phyloP scores from a whole-genome alignment of 345 rosid species.

The Euphorbia tirucalli region DNA sequence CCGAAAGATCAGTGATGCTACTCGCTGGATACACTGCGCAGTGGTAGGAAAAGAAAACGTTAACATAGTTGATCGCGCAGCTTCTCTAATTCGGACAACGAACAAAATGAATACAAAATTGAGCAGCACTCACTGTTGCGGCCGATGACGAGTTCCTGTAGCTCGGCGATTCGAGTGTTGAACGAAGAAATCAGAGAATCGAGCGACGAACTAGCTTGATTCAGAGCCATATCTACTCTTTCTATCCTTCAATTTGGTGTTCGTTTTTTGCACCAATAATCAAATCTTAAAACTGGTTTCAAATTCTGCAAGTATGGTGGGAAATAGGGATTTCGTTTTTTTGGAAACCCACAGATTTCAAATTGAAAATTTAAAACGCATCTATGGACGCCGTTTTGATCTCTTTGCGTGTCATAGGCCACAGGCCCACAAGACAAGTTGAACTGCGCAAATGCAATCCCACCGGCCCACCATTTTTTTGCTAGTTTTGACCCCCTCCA shows the following conservation, averaged over 20 bases:
- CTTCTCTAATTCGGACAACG: not conserved
- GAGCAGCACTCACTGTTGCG: constrained; percentile 65
- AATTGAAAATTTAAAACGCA: too few species aligned
- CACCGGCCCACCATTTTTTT: too few species aligned
- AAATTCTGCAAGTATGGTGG: not conserved
- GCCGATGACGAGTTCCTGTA: constrained; percentile 86
- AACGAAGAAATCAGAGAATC: constrained; percentile 67
- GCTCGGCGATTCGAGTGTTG: constrained; percentile 63
- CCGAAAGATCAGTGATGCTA: constrained; percentile 60
- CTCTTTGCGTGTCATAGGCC: not conserved
- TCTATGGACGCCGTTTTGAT: not conserved
- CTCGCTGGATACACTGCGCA: constrained; percentile 79
- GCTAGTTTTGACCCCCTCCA: too few species aligned
- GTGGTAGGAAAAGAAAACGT: not conserved
- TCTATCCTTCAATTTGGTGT: not conserved
- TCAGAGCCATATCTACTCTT: constrained; percentile 49
- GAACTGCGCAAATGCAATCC: not conserved
- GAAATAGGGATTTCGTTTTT: not conserved
- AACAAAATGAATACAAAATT: not conserved
- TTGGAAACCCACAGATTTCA: not conserved
- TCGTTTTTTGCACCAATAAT: too few species aligned
- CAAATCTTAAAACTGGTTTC: not conserved
- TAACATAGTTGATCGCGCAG: not conserved
- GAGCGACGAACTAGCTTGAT: constrained; percentile 64
- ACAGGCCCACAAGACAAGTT: not conserved